phyloP scores from a whole-genome alignment of 2,329 filamentous ascomycete genomes.

The Phyllosticta citrichinensis region DNA sequence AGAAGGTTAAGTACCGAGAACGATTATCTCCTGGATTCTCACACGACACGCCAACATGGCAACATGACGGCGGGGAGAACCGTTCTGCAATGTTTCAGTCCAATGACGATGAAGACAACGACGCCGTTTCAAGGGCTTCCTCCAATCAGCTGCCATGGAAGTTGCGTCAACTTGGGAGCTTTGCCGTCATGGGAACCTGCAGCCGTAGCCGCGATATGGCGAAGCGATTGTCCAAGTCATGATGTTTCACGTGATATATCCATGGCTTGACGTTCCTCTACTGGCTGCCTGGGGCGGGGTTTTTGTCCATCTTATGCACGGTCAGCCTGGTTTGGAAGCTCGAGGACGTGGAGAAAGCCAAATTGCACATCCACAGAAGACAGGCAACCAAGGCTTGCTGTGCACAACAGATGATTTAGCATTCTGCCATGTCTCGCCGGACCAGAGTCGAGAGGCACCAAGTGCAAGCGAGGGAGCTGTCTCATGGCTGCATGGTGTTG shows the following conservation, averaged over 20 bases:
- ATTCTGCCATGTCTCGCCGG: neutral
- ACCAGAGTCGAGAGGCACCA: neutral
- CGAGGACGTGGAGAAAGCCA: neutral
- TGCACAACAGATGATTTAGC: neutral
- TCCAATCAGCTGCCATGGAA: constrained; percentile 5
- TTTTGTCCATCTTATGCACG: neutral
- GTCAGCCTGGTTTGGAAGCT: neutral
- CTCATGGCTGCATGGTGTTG: constrained; percentile 4
- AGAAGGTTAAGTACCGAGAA: constrained; percentile 1
- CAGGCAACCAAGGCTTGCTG: neutral
- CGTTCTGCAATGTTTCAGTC: neutral
- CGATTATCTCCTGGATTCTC: neutral
- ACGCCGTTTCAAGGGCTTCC: neutral
- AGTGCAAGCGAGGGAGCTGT: neutral
- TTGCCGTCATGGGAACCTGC: constrained; percentile 5
- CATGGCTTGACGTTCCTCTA: neutral
- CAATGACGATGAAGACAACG: neutral
- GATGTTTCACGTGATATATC: neutral
- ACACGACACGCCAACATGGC: neutral
- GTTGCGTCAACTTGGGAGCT: constrained; percentile 4
- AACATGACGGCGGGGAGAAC: neutral
- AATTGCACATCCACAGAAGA: neutral
- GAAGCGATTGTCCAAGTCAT: neutral
- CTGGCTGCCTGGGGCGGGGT: neutral
- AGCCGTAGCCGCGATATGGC: neutral